Base-by-base conservation (phyloP, 768 basidiomycete species). In the Mycena epipterygia region DNA sequence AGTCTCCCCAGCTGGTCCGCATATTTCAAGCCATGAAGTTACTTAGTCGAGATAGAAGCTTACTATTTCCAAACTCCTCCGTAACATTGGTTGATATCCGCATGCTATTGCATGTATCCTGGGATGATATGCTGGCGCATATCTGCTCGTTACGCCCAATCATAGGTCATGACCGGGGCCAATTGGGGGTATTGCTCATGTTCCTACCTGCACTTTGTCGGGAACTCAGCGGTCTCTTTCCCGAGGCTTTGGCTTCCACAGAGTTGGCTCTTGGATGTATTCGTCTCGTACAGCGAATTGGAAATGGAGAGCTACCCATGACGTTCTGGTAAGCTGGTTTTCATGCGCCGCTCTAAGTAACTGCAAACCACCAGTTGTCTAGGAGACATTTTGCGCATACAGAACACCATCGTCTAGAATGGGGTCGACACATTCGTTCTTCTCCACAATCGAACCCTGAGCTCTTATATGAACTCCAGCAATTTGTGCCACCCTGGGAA, bases 351-450 rank as follows among this genome's bases (percentile, higher is more conserved):
- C 5, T n/a, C n/a, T n/a, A n/a, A n/a, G 21, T 44, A n/a, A 6
- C 11, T 44, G 42, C 11, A 8, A 13, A 29, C 48, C 12, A 49
- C 11, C 48, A 7, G 4, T 49, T 14, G 37, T 55, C 29, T 5
- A 37, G 27, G 49, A 23, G 21, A 29, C 12, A 21, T 9, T 7
- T 42, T n/a, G n/a, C n/a, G n/a, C n/a, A n/a, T 7, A 42, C 12
- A 13, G 27, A 13, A n/a, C n/a, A n/a, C n/a, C 13, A 29, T 29
- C 30, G 0, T 16, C 5, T 5, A 29, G 44, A 48, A 60, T 60
- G 59, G 59, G 59, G 59, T 25, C 59, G 44, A 33, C 14, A 60
- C 59, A 60, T 60, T 48, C 30, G 59, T 33, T 60, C 30, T 35
- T 19, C n/a, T n/a, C n/a, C 59, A 35, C 44, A 60, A 44, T 59